Evolutionary conservation across 108 stramenopile genomes (phyloP).

Genomic region (Conticribra weissflogii): DNA sequence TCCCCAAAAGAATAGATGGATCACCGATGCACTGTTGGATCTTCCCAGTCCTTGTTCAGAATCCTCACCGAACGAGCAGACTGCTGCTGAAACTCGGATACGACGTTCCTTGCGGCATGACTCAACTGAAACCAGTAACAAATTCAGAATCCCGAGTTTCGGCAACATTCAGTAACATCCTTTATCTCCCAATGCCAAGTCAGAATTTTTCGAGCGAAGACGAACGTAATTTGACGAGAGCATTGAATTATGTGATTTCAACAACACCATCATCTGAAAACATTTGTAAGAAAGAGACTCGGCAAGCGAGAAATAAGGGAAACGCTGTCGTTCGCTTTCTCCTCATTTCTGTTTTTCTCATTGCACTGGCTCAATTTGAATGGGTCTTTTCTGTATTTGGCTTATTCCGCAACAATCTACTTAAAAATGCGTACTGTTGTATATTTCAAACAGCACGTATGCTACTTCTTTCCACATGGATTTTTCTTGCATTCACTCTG

Average conservation of each 20-base stretch:
- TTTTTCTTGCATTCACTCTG: constrained; percentile 15
- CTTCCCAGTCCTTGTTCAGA: constrained; percentile 50
- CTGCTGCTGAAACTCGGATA: constrained; percentile 49
- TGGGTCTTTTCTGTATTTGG: constrained; percentile 27
- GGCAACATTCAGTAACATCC: constrained; percentile 54
- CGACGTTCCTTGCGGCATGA: constrained; percentile 71
- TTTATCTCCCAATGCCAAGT: constrained; percentile 78
- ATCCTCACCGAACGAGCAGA: constrained; percentile 48
- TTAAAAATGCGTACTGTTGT: constrained; percentile 6
- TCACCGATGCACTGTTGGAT: constrained; percentile 56
- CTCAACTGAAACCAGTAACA: constrained; percentile 62
- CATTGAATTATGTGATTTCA: constrained; percentile 12
- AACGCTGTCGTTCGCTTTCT: too few species aligned
- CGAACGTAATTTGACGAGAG: constrained; percentile 31
- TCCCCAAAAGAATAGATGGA: constrained; percentile 15
- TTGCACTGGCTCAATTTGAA: constrained; percentile 3
- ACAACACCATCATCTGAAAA: constrained; percentile 10
- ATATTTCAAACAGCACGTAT: constrained; percentile 16
- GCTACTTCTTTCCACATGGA: constrained; percentile 3
- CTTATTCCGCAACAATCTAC: not conserved
- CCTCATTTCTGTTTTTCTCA: not conserved
- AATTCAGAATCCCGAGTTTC: constrained; percentile 35
- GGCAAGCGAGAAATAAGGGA: too few species aligned
- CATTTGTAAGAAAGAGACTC: too few species aligned
- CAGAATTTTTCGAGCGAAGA: constrained; percentile 36